Evolutionary conservation across 2,329 filamentous ascomycete species (phyloP).

Genomic region (Aspergillus texensis): DNA sequence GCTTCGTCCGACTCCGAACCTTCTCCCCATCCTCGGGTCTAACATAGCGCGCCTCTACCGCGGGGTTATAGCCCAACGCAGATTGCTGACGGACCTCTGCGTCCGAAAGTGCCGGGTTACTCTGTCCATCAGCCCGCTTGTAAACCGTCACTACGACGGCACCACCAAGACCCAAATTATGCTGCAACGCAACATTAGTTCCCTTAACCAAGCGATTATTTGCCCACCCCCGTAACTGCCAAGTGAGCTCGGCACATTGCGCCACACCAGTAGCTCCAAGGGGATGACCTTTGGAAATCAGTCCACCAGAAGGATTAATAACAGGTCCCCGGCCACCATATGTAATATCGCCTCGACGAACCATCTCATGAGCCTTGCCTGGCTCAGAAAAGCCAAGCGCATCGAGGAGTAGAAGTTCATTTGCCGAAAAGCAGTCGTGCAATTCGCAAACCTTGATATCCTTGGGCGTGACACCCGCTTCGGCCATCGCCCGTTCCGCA

Average conservation of each 20-base stretch:
- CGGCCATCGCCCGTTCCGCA: slow-evolving; percentile 65
- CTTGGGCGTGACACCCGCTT: slow-evolving; percentile 63
- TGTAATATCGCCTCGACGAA: slow-evolving; percentile 82
- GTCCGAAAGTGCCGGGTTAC: background rate
- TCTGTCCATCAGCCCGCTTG: slow-evolving; percentile 73
- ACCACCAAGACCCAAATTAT: slow-evolving; percentile 91
- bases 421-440: slow-evolving; percentile 96
- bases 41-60: slow-evolving; percentile 83
- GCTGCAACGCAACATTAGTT: slow-evolving; percentile 77
- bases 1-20: slow-evolving; percentile 1
- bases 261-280: slow-evolving; percentile 90
- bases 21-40: slow-evolving; percentile 37
- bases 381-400: slow-evolving; percentile 74
- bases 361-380: slow-evolving; percentile 90
- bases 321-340: slow-evolving; percentile 74
- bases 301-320: slow-evolving; percentile 87
- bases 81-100: slow-evolving; percentile 49
- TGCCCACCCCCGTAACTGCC: slow-evolving; percentile 93
- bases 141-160: slow-evolving; percentile 89
- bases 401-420: slow-evolving; percentile 88
- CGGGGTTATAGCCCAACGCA: slow-evolving; percentile 85
- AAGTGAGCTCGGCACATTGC: slow-evolving; percentile 90
- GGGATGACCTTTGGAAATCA: slow-evolving; percentile 94
- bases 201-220: slow-evolving; percentile 75
- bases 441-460: slow-evolving; percentile 88